These are phyloP conservation scores for Phytophthora melonis DNA, from an alignment of 352 stramenopile species.

Conservation along the genomic window DNA sequence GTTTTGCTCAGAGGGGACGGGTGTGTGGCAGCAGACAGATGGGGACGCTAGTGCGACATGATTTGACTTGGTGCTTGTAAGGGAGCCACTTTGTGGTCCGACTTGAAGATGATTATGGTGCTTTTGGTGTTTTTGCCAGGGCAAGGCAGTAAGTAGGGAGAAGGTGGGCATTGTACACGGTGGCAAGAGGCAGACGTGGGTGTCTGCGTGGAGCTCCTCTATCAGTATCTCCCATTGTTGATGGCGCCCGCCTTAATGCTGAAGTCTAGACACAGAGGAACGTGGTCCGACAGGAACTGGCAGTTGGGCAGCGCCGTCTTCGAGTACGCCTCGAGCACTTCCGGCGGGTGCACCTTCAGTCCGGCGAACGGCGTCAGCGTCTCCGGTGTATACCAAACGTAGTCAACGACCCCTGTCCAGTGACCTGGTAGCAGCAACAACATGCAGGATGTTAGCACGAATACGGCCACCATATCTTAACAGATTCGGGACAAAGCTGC, in stretches of 20 bases:
- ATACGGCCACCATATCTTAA: neutral
- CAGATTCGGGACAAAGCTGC: neutral
- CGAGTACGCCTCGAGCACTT: conserved; percentile 87
- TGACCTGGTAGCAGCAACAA: conserved; percentile 50
- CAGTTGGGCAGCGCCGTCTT: conserved; percentile 96
- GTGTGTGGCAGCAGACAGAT: conserved; percentile 19
- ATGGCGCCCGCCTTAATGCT: conserved; percentile 72
- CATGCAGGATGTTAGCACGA: neutral
- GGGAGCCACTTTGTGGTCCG: neutral
- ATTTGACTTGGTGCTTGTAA: conserved; percentile 21
- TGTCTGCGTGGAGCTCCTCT: conserved; percentile 30
- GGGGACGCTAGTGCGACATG: conserved; percentile 25
- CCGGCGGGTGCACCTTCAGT: conserved; percentile 93
- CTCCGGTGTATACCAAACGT: conserved; percentile 98
- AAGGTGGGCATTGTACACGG: conserved; percentile 16
- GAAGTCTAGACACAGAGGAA: conserved; percentile 93
- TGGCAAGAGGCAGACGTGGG: neutral
- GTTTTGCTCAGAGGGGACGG: neutral
- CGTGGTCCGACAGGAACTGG: conserved; percentile 97
- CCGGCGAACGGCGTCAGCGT: conserved; percentile 94
- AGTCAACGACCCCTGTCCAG: conserved; percentile 97
- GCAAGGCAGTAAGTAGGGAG: neutral
- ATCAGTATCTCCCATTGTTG: conserved; percentile 66
- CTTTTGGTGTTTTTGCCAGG: too few species aligned
- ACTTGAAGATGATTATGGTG: conserved; percentile 28